Evolutionary conservation across 805 yeast genomes (phyloP), one percentile per base, ranked within the genome.

Genomic region (Lipomyces starkeyi): DNA sequence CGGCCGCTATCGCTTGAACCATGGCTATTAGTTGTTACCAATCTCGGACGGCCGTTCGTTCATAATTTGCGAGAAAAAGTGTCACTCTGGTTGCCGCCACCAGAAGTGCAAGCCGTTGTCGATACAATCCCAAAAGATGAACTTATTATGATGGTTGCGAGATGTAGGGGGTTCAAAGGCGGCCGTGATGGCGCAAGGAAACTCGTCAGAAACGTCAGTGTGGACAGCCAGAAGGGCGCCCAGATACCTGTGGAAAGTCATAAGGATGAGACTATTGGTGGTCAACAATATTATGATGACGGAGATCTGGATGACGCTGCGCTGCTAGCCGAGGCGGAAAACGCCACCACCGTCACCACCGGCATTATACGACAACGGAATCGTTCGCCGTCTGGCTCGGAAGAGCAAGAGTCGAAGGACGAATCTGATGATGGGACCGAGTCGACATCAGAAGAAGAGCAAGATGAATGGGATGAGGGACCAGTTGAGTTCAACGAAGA

Each of bases 1-100:
- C 65, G 63, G 25, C 63, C 58, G 35, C 65, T 71, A 13, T 22
- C 40, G 37, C 29, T 65, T 0, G 74, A 78, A 25, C 77, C 76
- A 3, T 85, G 87, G 87, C 49, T 65, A 2, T 65, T 85, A n/a
- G 78, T 84, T 0, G 76, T 85, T 27, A 77, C 82, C 17, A 75
- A 76, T 27, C 74, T 77, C 8, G 88, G 87, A 0, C 64, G 78
- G 2, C 81, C 83, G 66, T 84, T 80, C 73, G 84, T 79, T 58
- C 74, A 80, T 65, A 79, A 83, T 70, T 52, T 37, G 0, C 64
- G 54, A 2, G 74, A 80, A 0, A 69, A 74, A 8, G 67, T 65
- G 53, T 79, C 83, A 0, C 63, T 68, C 3, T 82, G 86, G 85
- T 63, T 68, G 27, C 76, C 82, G 7, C 78, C 80, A 0, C 75